Evolutionary conservation across 2,329 filamentous ascomycete genomes (phyloP), one percentile per base, ranked within the genome.

Genomic region (Diaporthe vexans): DNA sequence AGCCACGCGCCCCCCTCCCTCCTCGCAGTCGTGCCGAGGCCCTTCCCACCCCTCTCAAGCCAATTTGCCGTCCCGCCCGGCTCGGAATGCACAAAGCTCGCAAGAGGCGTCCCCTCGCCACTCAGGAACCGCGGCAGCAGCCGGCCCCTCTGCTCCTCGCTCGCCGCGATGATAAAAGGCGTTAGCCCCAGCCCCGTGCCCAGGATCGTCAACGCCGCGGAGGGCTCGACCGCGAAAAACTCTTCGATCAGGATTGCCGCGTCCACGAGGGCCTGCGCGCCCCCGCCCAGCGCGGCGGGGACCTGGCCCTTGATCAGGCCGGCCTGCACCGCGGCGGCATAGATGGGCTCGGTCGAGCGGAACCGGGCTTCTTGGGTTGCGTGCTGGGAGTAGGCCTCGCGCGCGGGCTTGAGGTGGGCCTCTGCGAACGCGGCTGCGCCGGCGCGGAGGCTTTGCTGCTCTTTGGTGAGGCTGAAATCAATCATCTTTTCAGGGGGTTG

Each of bases 41-140:
- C 74, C 37, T n/a, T 57, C 9, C 51, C 74, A 21, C 74, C 72
- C 21, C 43, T 76, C 61, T 76, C 74, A 13, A 76, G 72, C 59
- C 68, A 76, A 35, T 76, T 76, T 4, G 74, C 72, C 59, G 63
- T 74, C 9, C 74, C 74, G 5, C 68, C 72, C 11, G 74, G 74
- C 69, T 76, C 74, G 0, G 72, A 74, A 24, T 72, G 69, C 61
- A 74, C 68, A 5, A 76, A 74, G 24, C 59, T 69, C 24, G 74
- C 74, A 3, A 72, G 21, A 0, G 68, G 72, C 26, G 52, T 35
- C 4, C 67, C 74, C n/a, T 71, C 68, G 4, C 58, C 65, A 10
- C 24, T 51, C n/a, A 74, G 26, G 26, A 76, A 76, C 19, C 4
- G 26, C 21, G 5, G 26, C 58, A 72, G 46, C 24, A 72, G 21